phyloP scores from a whole-genome alignment of 495 filamentous ascomycete genomes.

The Glonium stellatum region DNA sequence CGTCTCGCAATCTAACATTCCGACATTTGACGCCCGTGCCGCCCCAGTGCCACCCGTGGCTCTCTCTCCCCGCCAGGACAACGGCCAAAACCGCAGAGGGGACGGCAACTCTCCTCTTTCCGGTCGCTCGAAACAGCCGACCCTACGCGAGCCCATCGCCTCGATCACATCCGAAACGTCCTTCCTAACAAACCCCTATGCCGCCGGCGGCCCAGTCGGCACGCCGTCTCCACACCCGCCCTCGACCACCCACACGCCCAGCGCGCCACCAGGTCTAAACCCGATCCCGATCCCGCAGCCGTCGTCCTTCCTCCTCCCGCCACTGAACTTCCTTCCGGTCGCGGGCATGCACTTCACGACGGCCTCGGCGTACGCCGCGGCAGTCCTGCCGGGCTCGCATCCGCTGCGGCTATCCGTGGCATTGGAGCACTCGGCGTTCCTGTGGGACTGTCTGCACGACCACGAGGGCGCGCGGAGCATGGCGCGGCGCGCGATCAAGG shows the following conservation, averaged over 20 bases:
- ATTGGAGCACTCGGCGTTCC: constrained; percentile 87
- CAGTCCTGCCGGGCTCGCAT: constrained; percentile 74
- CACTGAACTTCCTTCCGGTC: constrained; percentile 73
- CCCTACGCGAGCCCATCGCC: constrained; percentile 37
- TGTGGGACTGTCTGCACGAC: constrained; percentile 90
- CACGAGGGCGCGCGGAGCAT: constrained; percentile 61
- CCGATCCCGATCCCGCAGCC: constrained; percentile 40
- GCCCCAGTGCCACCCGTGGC: constrained; percentile 17
- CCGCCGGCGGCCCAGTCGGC: constrained; percentile 26
- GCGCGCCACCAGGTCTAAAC: constrained; percentile 37
- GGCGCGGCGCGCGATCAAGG: constrained; percentile 75
- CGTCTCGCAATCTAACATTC: constrained; percentile 36
- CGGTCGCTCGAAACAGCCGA: constrained; percentile 27
- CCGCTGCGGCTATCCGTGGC: constrained; percentile 86
- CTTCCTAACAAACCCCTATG: constrained; percentile 40
- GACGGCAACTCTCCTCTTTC: constrained; percentile 14
- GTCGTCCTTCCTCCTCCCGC: constrained; percentile 66
- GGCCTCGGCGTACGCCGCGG: constrained; percentile 65
- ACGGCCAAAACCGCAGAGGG: constrained; percentile 20
- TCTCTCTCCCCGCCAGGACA: constrained; percentile 19
- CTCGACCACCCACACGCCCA: constrained; percentile 36
- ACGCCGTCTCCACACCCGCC: constrained; percentile 38
- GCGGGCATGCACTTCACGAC: constrained; percentile 76
- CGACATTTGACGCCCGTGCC: constrained; percentile 16
- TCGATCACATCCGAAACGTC: constrained; percentile 39